Evolutionary conservation across 2,329 filamentous ascomycete genomes (phyloP), one percentile per base, ranked within the genome.

Genomic region (Pyrenophora graminea): DNA sequence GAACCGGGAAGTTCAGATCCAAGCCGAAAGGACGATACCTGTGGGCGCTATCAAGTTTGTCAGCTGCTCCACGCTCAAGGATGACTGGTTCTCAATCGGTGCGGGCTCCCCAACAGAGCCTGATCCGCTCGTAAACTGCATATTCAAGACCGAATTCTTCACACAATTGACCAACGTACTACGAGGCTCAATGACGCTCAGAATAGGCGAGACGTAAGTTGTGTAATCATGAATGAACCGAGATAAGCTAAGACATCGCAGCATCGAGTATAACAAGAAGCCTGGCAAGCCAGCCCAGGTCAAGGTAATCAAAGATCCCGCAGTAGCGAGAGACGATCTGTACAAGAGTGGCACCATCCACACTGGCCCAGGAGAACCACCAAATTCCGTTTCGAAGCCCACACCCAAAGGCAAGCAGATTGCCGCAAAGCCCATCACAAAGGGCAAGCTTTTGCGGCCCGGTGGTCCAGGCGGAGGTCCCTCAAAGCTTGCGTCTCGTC

Each of bases 121-220:
- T 0, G 94, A 99, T 73, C 91, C 94, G n/a, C 80, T 99, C 18
- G 75, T 99, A 66, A 96, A 87, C 76, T 99, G 94, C 69, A 79
- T 97, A 17, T 86, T 99, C 74, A 99, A 99, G 79, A 99, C 94
- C 0, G 94, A 99, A 69, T 87, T 99, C 74, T 96, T 97, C 69
- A 95, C 93, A 0, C 92, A 97, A 58, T 86, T 99, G 77, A 85
- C 87, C 69, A 86, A 85, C 43, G 85, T 86, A 45, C 89, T 95
- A 74, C 86, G 89, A 3, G 90, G 89, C 7, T 86, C 89, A 8
- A 83, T 96, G 69, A 91, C 86, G 69, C 76, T 99, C 40, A 91
- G 89, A 74, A 88, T 97, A 56, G 85, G 79, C n/a, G 87, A 94
- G 23, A 82, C 81, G 52, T 81, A 70, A 76, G 79, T 74, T 39